Conservation (phyloP, 768 basidiomycete genomes). For the Phanerochaete carnosa region DNA sequence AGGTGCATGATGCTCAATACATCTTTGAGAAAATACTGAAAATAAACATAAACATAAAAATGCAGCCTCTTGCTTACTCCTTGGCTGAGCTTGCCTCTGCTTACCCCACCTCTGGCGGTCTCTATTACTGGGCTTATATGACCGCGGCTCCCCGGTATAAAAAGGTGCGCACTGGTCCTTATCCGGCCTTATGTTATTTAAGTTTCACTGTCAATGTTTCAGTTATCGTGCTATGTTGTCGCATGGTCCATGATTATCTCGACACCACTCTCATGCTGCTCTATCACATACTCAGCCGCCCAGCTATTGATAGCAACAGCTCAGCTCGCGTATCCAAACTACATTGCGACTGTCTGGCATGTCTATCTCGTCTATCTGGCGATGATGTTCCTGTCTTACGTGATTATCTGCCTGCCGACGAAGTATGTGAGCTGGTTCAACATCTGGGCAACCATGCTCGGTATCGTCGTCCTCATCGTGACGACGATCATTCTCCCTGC, state of each 20-base stretch:
- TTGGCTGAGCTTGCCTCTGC: conserved; percentile 15
- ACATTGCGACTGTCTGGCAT: conserved; percentile 12
- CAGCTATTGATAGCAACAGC: conserved; percentile 14
- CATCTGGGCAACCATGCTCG: conserved; percentile 15
- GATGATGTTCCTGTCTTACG: conserved; percentile 18
- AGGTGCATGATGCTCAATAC: conserved; percentile 6
- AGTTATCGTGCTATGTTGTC: conserved; percentile 16
- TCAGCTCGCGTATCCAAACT: conserved; percentile 15
- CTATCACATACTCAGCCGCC: conserved; percentile 18
- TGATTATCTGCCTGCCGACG: conserved; percentile 18
- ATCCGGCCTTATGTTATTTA: no score
- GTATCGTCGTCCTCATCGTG: conserved; percentile 11
- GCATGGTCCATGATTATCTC: conserved; percentile 20
- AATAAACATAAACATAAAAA: no score
- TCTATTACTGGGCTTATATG: conserved; percentile 21
- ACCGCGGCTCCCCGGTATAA: conserved; percentile 15
- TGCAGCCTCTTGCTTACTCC: conserved; percentile 11
- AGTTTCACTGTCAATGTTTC: no score
- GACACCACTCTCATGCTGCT: conserved; percentile 17
- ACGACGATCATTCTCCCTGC: conserved; percentile 11
- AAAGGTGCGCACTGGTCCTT: conserved; percentile 4
- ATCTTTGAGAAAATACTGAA: not conserved
- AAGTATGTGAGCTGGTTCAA: conserved; percentile 19
- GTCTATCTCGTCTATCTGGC: conserved; percentile 17
- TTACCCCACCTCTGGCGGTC: conserved; percentile 17